These are phyloP conservation scores for Fusarium longipes DNA, from an alignment of 2,329 filamentous ascomycete genomes.

Conservation along the genomic window DNA sequence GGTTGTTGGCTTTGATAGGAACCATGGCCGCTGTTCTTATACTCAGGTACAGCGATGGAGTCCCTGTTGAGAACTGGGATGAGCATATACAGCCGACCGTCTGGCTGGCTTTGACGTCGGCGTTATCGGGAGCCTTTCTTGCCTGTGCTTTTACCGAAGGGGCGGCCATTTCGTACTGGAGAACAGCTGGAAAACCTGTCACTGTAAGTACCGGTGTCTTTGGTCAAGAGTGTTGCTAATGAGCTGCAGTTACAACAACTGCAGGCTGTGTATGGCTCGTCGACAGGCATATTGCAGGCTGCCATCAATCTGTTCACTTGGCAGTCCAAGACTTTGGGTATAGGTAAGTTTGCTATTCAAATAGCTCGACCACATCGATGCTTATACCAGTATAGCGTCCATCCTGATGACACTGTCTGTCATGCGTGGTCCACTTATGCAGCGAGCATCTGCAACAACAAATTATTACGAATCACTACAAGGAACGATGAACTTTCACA, in stretches of 20 bases:
- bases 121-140: conserved; percentile 34
- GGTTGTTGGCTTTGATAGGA: conserved; percentile 28
- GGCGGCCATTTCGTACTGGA: conserved; percentile 39
- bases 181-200: conserved; percentile 29
- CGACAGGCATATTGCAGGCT: conserved; percentile 34
- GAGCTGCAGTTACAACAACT: conserved; percentile 25
- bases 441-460: conserved; percentile 32
- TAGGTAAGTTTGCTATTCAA: conserved; percentile 6
- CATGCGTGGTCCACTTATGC: conserved; percentile 33
- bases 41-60: conserved; percentile 33
- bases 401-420: conserved; percentile 39
- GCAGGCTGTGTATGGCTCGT: conserved; percentile 34
- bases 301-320: conserved; percentile 26
- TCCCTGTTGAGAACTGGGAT: conserved; percentile 34
- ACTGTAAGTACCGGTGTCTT: conserved; percentile 7
- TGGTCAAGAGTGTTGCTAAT: not conserved
- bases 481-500: conserved; percentile 28
- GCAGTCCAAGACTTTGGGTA: conserved; percentile 31
- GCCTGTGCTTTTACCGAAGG: conserved; percentile 36
- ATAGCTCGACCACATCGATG: rapidly evolving
- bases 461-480: conserved; percentile 17
- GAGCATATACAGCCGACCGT: conserved; percentile 35
- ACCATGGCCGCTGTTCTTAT: conserved; percentile 30
- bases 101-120: conserved; percentile 39
- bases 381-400: conserved; percentile 15